Base-by-base conservation (phyloP, 257 asterid species). In the Vinca minor region DNA sequence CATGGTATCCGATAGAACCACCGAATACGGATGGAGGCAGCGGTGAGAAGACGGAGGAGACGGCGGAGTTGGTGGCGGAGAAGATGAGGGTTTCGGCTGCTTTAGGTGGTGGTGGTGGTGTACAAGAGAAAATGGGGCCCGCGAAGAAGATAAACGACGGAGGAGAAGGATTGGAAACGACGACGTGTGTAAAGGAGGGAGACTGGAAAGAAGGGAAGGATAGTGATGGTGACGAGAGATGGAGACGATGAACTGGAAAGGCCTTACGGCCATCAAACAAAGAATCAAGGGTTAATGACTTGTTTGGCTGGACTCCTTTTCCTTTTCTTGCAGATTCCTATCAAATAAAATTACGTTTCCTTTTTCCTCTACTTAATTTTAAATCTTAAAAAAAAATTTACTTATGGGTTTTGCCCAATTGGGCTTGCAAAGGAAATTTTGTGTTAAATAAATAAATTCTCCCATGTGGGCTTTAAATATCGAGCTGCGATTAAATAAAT, bases 201-300 rank as follows among this genome's bases (percentile, higher is more conserved):
- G 39, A 39, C 46, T 48, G 55, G 31, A 21, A 28, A 48, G 39
- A 52, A 14, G 75, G 81, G 5, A 11, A 8, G 4, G 11, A 38
- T 1, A 3, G 8, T 11, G 55, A 66, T 3, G 71, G 76, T 58
- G 76, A 79, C 77, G 84, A 71, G 74, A 69, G 75, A 72, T 63
- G 56, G 67, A 64, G 67, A 75, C 67, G 74, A 83, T 72, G 79
- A 79, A 83, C 66, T 80, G 89, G 59, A 76, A 75, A 58, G 94
- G 91, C 95, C 95, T 83, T 66, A 73, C 83, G 94, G 94, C 94
- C 95, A 86, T 89, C 65, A 78, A 85, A 78, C 73, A 44, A 70
- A 44, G 31, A 67, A 77, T 39, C 66, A 44, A 44, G 69, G 78
- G 76, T 62, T 79, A 77, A 55, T 70, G 68, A 65, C 72, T 23